Evolutionary conservation across 805 yeast genomes (phyloP).

Genomic region (Yamadazyma scolyti): DNA sequence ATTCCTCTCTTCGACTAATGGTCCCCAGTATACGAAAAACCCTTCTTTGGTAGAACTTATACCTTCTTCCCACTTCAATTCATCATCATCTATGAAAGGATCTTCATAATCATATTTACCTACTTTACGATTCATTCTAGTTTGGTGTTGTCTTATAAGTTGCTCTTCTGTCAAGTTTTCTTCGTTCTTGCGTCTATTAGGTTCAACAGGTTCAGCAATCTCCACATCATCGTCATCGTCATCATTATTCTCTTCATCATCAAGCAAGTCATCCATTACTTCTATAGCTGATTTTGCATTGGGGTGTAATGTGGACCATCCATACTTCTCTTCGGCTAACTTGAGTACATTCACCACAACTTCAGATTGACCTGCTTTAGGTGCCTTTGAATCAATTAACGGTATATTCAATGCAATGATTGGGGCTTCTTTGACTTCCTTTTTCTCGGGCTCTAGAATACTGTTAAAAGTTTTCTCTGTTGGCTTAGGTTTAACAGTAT

Average conservation of each 20-base stretch:
- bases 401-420: conserved; percentile 57
- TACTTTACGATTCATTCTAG: conserved; percentile 62
- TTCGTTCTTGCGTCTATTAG: conserved; percentile 16
- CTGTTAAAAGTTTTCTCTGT: conserved; percentile 1
- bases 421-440: conserved; percentile 32
- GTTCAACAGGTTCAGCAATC: conserved; percentile 15
- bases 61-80: conserved; percentile 88
- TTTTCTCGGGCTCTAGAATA: conserved; percentile 11
- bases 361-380: conserved; percentile 56
- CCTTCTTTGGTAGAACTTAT: conserved; percentile 92
- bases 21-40: conserved; percentile 93
- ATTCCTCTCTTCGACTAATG: conserved; percentile 57
- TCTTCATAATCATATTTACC: conserved; percentile 91
- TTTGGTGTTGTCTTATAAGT: conserved; percentile 42
- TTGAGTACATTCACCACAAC: conserved; percentile 68
- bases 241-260: conserved; percentile 26
- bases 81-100: conserved; percentile 96
- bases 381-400: conserved; percentile 41
- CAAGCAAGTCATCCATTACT: conserved; percentile 37
- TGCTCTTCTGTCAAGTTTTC: conserved; percentile 37
- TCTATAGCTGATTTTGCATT: conserved; percentile 57
- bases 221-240: conserved; percentile 26
- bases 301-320: conserved; percentile 70
- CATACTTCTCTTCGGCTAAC: conserved; percentile 80
- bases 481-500: not conserved